Conservation (phyloP, 2,329 filamentous ascomycete genomes). For the Phaeosphaeriaceae sp. region DNA sequence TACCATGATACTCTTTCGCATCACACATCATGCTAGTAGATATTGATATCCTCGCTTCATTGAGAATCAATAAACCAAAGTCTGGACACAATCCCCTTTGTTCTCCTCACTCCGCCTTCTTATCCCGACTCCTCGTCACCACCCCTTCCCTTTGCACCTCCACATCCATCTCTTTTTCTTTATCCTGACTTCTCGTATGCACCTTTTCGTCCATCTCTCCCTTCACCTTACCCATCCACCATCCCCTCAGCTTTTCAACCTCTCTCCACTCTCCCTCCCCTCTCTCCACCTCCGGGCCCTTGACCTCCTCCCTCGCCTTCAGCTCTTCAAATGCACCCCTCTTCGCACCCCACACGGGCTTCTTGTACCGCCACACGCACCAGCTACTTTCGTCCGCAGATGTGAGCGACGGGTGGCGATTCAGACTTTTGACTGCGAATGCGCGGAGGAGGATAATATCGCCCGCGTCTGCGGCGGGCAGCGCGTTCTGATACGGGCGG, state of each 20-base stretch:
- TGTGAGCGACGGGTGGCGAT: slow-evolving; percentile 43
- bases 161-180: neutral
- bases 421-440: slow-evolving; percentile 52
- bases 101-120: neutral
- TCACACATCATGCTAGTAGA: neutral
- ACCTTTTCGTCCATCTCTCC: slow-evolving; percentile 23
- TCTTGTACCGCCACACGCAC: slow-evolving; percentile 55
- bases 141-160: neutral
- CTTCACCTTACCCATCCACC: slow-evolving; percentile 42
- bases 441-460: slow-evolving; percentile 54
- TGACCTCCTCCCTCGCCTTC: slow-evolving; percentile 51
- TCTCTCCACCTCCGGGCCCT: slow-evolving; percentile 55
- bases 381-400: slow-evolving; percentile 54
- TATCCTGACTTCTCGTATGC: slow-evolving; percentile 15
- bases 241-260: slow-evolving; percentile 49
- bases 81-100: too few relatives aligned
- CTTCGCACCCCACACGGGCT: slow-evolving; percentile 35
- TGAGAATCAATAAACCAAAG: too few relatives aligned
- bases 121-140: slow-evolving; percentile 6
- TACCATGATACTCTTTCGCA: neutral
- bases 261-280: slow-evolving; percentile 54
- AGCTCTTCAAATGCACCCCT: slow-evolving; percentile 37
- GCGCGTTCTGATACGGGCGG: slow-evolving; percentile 50
- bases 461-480: slow-evolving; percentile 51
- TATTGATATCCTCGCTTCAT: neutral